Percentiles rank a stretch among this genome's conserved stretches.
Evolutionary conservation across 805 yeast genomes (phyloP).

Genomic region (Starmerella geochares): DNA sequence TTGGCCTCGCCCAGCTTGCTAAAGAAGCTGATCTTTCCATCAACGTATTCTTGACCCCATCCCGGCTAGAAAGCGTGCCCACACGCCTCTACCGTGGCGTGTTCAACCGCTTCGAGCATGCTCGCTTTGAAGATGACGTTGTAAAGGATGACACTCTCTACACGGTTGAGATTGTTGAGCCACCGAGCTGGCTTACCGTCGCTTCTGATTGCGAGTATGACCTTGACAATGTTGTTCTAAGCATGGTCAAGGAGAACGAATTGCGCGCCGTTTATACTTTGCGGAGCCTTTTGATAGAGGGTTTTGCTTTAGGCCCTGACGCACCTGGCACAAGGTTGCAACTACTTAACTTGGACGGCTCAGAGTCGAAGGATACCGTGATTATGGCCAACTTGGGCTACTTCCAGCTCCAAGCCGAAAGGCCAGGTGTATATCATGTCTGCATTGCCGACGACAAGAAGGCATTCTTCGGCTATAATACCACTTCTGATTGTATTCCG

Average conservation of each 20-base stretch:
- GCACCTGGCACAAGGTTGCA: conserved; percentile 44
- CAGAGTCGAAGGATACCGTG: conserved; percentile 40
- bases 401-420: conserved; percentile 55
- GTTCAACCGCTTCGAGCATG: conserved; percentile 26
- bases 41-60: conserved; percentile 33
- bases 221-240: conserved; percentile 50
- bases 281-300: conserved; percentile 50
- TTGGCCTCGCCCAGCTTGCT: conserved; percentile 36
- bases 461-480: not conserved
- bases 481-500: conserved; percentile 6
- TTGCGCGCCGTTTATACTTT: conserved; percentile 43
- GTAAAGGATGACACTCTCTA: conserved; percentile 48
- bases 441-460: conserved; percentile 7
- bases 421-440: conserved; percentile 56
- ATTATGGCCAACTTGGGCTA: conserved; percentile 80
- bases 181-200: conserved; percentile 57
- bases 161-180: conserved; percentile 48
- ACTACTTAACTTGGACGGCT: conserved; percentile 27
- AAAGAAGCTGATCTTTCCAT: conserved; percentile 27
- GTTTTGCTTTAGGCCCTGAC: not conserved
- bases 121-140: conserved; percentile 32
- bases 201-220: conserved; percentile 47
- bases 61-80: conserved; percentile 14
- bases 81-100: conserved; percentile 19
- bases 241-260: conserved; percentile 30